These are phyloP conservation scores for Blastobotrys attinorum DNA, from an alignment of 805 yeast species.

Conservation along the genomic window DNA sequence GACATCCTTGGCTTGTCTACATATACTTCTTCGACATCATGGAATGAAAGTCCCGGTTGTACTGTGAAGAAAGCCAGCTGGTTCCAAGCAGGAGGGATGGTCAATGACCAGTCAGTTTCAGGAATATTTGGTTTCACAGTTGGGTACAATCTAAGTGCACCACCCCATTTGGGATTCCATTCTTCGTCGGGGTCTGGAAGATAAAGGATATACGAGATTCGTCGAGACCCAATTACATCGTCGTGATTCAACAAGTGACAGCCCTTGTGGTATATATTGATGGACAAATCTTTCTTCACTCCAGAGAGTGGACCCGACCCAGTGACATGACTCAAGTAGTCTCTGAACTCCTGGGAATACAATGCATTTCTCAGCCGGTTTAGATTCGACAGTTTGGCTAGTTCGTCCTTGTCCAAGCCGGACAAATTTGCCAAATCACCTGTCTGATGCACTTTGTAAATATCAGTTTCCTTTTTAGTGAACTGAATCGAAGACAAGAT, in stretches of 20 bases:
- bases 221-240: conserved; percentile 92
- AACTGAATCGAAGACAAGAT: conserved; percentile 78
- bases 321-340: conserved; percentile 66
- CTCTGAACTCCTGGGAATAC: conserved; percentile 79
- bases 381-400: conserved; percentile 63
- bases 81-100: conserved; percentile 86
- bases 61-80: conserved; percentile 94
- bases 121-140: conserved; percentile 88
- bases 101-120: conserved; percentile 57
- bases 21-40: conserved; percentile 95
- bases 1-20: conserved; percentile 86
- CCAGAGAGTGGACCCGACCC: conserved; percentile 88
- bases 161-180: conserved; percentile 94
- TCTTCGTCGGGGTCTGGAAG: conserved; percentile 83
- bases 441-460: conserved; percentile 80
- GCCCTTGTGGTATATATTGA: conserved; percentile 84
- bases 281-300: conserved; percentile 82
- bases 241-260: conserved; percentile 94
- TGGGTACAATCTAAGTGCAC: conserved; percentile 79
- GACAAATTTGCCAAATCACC: conserved; percentile 85
- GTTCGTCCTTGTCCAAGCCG: conserved; percentile 71
- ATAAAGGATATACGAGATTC: conserved; percentile 87
- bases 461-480: conserved; percentile 94
- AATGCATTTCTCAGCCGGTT: conserved; percentile 77
- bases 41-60: conserved; percentile 94